Conservation (phyloP, 1,139 yeast genomes). For the Nakaseomyces nivariensis region DNA sequence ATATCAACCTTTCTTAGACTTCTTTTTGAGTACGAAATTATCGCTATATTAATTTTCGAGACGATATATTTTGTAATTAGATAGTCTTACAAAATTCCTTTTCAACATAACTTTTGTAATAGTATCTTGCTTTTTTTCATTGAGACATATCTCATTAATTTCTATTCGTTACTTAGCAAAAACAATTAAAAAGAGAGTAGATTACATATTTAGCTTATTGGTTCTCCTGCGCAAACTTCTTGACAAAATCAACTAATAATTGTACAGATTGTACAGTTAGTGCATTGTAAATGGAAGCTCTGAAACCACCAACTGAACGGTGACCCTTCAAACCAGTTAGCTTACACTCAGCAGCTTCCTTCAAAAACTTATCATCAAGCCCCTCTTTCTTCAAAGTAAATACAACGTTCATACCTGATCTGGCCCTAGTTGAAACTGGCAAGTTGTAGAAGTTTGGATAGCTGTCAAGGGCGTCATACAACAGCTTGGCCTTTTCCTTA, state of each 20-base stretch:
- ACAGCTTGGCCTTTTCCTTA: conserved; percentile 45
- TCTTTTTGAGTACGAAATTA: conserved; percentile 67
- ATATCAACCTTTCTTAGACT: conserved; percentile 36
- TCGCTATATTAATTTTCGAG: conserved; percentile 40
- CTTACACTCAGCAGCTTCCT: conserved; percentile 45
- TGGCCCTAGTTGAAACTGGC: conserved; percentile 52
- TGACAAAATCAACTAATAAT: conserved; percentile 47
- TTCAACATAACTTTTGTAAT: not conserved
- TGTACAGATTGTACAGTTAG: conserved; percentile 57
- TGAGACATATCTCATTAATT: not conserved
- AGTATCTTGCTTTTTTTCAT: not conserved
- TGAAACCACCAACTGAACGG: conserved; percentile 93
- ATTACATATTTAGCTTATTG: not conserved
- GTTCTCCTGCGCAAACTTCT: conserved; percentile 46
- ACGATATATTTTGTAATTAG: conserved; percentile 64
- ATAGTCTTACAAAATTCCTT: conserved; percentile 42
- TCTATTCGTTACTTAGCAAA: not conserved
- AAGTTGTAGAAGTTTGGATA: conserved; percentile 54
- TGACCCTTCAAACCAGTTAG: conserved; percentile 87
- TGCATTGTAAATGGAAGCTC: conserved; percentile 90
- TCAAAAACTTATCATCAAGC: conserved; percentile 56
- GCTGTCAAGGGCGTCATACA: conserved; percentile 58
- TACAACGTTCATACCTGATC: conserved; percentile 90
- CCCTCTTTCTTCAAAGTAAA: conserved; percentile 61
- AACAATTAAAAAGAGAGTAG: not conserved